These are phyloP conservation scores for Magnaporthales sp. DNA, from an alignment of 2,329 filamentous ascomycete genomes.

Conservation along the genomic window DNA sequence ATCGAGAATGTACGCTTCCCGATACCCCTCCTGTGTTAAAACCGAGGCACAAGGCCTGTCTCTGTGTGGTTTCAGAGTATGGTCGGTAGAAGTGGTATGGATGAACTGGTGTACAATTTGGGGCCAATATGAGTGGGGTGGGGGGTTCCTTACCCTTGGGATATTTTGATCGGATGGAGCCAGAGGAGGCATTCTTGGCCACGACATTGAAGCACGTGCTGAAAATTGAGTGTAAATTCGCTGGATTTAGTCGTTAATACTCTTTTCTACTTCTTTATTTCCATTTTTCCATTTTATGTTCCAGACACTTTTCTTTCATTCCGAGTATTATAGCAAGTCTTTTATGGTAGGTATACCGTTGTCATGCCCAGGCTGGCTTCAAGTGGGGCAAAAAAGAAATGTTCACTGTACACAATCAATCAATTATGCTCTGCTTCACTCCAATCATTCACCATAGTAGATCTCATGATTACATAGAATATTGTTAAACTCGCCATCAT, in stretches of 20 bases:
- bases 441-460: no score
- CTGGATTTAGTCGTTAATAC: neutral
- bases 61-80: neutral
- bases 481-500: neutral
- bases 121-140: neutral
- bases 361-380: neutral
- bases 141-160: neutral
- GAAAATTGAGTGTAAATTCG: neutral
- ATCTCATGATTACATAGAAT: no score
- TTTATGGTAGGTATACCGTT: neutral
- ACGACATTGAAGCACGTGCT: neutral
- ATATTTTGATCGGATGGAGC: neutral
- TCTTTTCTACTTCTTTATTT: neutral
- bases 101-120: neutral
- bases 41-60: neutral
- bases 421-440: neutral
- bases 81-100: neutral
- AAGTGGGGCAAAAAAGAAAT: neutral
- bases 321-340: neutral
- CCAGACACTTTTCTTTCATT: neutral
- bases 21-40: neutral
- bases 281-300: neutral
- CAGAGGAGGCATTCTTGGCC: neutral
- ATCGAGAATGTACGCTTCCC: neutral
- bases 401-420: neutral